Percentiles rank a stretch among this genome's conserved stretches.
These are phyloP conservation scores for Septoria linicola DNA, from an alignment of 2,329 filamentous ascomycete species.

Conservation along the genomic window DNA sequence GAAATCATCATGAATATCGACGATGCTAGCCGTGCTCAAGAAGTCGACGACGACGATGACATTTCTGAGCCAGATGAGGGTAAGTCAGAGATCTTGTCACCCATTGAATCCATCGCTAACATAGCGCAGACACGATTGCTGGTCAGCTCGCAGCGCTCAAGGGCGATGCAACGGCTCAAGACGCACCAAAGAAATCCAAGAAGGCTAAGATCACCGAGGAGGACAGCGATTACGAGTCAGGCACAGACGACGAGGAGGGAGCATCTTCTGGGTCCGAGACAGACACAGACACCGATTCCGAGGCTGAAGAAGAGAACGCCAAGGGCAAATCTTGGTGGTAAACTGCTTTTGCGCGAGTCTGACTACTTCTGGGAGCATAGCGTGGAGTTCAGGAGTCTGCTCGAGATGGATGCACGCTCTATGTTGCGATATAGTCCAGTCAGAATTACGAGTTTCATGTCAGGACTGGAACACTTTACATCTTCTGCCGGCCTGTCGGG, in stretches of 20 bases:
- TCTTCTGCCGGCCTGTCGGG: background rate
- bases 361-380: constrained; percentile 4
- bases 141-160: constrained; percentile 41
- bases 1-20: constrained; percentile 88
- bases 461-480: background rate
- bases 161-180: constrained; percentile 34
- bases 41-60: constrained; percentile 73
- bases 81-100: constrained; percentile 50
- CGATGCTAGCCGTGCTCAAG: constrained; percentile 78
- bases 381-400: constrained; percentile 11
- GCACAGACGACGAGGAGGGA: constrained; percentile 40
- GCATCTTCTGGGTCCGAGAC: constrained; percentile 45
- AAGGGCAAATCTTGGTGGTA: constrained; percentile 19
- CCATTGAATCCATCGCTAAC: constrained; percentile 20
- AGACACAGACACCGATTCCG: constrained; percentile 74
- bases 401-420: background rate
- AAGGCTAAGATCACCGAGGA: constrained; percentile 34
- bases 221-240: constrained; percentile 41
- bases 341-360: background rate
- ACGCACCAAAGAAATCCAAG: constrained; percentile 23
- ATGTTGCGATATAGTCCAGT: constrained; percentile 1
- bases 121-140: constrained; percentile 38
- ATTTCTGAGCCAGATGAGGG: constrained; percentile 98
- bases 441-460: constrained; percentile 10
- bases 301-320: constrained; percentile 55